Evolutionary conservation across 2,329 filamentous ascomycete species (phyloP).

Genomic region (Cladosporium sp.): DNA sequence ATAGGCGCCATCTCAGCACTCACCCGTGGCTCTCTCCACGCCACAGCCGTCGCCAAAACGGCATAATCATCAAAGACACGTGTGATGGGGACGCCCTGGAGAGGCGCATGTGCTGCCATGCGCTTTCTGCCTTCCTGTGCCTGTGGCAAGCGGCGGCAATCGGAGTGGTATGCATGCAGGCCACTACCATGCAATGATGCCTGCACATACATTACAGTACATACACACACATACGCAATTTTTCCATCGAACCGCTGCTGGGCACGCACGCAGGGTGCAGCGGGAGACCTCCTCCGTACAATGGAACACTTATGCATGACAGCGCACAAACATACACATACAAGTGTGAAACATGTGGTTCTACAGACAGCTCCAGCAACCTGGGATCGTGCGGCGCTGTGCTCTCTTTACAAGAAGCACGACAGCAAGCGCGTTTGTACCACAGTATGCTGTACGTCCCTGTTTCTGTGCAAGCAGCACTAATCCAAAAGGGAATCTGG

Average conservation of each 20-base stretch:
- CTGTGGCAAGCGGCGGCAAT: not conserved
- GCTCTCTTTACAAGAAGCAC: not conserved
- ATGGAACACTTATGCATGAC: slow-evolving; percentile 5
- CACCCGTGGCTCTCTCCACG: slow-evolving; percentile 3
- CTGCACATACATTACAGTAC: not conserved
- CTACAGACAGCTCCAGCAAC: slow-evolving; percentile 17
- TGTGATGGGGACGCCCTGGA: not conserved
- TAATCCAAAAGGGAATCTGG: not conserved
- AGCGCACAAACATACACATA: not conserved
- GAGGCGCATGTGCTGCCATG: not conserved
- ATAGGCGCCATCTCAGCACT: slow-evolving; percentile 15
- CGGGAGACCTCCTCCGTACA: not conserved
- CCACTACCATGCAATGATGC: not conserved
- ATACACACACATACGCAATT: not conserved
- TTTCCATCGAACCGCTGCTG: not conserved
- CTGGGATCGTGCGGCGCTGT: slow-evolving; percentile 18
- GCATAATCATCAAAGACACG: slow-evolving; percentile 15
- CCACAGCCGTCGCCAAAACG: slow-evolving; percentile 9
- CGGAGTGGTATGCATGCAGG: not conserved
- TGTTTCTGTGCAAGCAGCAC: not conserved
- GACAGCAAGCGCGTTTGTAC: not conserved
- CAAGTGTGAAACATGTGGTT: slow-evolving; percentile 14
- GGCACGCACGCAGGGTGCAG: not conserved
- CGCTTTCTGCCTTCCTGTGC: not conserved
- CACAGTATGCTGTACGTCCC: slow-evolving; percentile 3